Conservation (phyloP, 2,329 filamentous ascomycete species). For the Hortaea sp. region DNA sequence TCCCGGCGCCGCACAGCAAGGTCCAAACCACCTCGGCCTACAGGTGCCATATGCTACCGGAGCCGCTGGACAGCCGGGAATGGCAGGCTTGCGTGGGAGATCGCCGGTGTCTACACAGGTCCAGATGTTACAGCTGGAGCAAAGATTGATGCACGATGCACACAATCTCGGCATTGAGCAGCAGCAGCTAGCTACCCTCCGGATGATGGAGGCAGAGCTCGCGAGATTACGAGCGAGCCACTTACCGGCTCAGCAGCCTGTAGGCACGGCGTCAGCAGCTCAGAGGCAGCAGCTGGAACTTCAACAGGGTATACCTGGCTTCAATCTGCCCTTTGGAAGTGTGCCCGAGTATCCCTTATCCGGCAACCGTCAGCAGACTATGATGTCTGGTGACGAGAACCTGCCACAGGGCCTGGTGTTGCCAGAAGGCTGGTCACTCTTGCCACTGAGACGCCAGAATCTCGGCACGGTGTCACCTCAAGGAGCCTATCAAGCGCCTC, state of each 20-base stretch:
- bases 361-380: constrained; percentile 18
- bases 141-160: constrained; percentile 59
- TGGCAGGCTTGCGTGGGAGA: constrained; percentile 5
- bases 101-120: constrained; percentile 38
- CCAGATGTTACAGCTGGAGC: constrained; percentile 57
- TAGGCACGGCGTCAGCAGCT: constrained; percentile 7
- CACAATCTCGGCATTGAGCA: constrained; percentile 52
- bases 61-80: background rate
- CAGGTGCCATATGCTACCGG: constrained; percentile 13
- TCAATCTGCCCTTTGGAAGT: background rate
- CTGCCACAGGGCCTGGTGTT: constrained; percentile 42
- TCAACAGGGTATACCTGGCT: constrained; percentile 4
- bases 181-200: constrained; percentile 59
- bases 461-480: constrained; percentile 2
- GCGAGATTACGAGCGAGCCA: constrained; percentile 47
- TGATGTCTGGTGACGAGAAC: constrained; percentile 34
- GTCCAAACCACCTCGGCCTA: constrained; percentile 24
- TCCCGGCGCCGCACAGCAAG: constrained; percentile 23
- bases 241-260: constrained; percentile 13
- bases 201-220: constrained; percentile 57
- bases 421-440: constrained; percentile 43
- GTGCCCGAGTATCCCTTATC: constrained; percentile 7
- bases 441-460: constrained; percentile 33
- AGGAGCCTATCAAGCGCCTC: background rate
- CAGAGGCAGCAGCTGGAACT: constrained; percentile 8